Evolutionary conservation across 164 flowering plant genomes (phyloP).

Genomic region (Stephania yunnanensis): DNA sequence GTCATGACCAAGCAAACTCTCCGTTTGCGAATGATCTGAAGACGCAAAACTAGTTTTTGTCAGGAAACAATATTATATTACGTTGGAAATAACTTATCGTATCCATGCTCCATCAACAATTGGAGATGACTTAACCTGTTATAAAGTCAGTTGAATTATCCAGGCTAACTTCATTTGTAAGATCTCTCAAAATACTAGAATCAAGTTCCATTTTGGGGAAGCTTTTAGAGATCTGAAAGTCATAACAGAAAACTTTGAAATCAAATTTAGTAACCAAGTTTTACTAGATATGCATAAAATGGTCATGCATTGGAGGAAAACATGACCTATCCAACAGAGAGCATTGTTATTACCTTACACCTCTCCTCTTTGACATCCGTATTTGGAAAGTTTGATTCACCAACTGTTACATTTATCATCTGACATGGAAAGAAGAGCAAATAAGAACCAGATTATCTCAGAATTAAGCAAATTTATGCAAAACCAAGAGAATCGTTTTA

Average conservation of each 20-base stretch:
- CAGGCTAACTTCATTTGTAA: constrained; percentile 2
- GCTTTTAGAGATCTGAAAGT: constrained; percentile 5
- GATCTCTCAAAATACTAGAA: not conserved
- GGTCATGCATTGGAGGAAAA: too few species aligned
- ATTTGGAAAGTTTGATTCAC: constrained; percentile 5
- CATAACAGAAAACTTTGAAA: not conserved
- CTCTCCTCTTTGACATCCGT: constrained; percentile 9
- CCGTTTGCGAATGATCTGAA: constrained; percentile 19
- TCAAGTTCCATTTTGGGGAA: not conserved
- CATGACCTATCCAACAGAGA: not conserved
- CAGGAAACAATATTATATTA: not conserved
- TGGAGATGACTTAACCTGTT: constrained; percentile 2
- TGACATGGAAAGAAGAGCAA: not conserved
- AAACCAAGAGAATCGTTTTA: not conserved
- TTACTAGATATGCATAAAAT: not conserved
- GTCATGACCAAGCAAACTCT: constrained; percentile 11
- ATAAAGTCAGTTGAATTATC: constrained; percentile 13
- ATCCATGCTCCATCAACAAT: not conserved
- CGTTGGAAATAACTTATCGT: not conserved
- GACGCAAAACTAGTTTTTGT: constrained; percentile 11
- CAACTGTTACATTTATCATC: not conserved
- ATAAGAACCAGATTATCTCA: not conserved
- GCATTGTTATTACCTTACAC: constrained; percentile 8
- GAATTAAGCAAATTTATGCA: not conserved
- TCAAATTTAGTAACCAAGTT: not conserved